Evolutionary conservation across 2,329 filamentous ascomycete species (phyloP).

Genomic region (Neopestalotiopsis sp.): DNA sequence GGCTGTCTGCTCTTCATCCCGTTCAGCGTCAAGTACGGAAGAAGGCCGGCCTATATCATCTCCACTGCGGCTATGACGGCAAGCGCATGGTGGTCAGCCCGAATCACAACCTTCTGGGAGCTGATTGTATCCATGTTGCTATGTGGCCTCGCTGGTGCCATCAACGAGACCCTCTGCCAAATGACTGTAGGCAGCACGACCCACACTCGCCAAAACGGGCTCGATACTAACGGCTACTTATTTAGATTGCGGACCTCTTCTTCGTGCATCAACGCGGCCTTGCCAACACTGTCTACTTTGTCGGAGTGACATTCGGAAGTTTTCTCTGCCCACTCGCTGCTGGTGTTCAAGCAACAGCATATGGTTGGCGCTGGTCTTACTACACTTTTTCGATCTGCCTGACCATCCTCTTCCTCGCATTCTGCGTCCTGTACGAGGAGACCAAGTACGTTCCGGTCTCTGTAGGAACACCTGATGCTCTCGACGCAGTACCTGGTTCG

Average conservation of each 20-base stretch:
- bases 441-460: conserved; percentile 31
- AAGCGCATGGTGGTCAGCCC: conserved; percentile 27
- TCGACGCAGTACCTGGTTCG: background rate
- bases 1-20: conserved; percentile 41
- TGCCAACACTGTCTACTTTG: conserved; percentile 38
- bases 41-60: conserved; percentile 35
- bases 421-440: conserved; percentile 24
- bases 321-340: conserved; percentile 39
- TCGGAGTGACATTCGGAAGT: conserved; percentile 35
- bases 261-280: conserved; percentile 38
- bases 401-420: conserved; percentile 24
- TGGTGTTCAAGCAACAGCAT: conserved; percentile 29
- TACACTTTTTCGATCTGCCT: conserved; percentile 25
- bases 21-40: conserved; percentile 39
- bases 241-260: conserved; percentile 38
- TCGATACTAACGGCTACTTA: background rate
- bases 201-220: background rate
- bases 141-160: conserved; percentile 41
- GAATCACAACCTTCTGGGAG: conserved; percentile 28
- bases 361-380: conserved; percentile 38
- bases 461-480: background rate
- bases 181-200: conserved; percentile 37
- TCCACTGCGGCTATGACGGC: conserved; percentile 29
- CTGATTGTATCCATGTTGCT: conserved; percentile 32
- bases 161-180: conserved; percentile 44